Evolutionary conservation across 2,329 filamentous ascomycete species (phyloP).

Genomic region (Dichotomopilus funicola): DNA sequence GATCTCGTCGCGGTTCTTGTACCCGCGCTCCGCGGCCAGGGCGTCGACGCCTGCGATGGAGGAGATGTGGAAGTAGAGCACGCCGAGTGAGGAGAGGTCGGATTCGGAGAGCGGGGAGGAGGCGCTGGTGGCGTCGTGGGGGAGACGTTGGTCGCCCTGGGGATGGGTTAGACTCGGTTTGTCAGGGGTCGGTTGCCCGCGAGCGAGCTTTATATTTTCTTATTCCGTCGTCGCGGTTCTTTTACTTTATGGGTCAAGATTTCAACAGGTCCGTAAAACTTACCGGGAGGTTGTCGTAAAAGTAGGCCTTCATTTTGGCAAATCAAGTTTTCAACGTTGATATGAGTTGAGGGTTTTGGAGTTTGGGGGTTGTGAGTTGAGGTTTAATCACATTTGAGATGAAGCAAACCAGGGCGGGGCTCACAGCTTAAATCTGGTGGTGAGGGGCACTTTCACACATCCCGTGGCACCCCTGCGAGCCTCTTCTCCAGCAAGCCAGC

Average conservation of each 20-base stretch:
- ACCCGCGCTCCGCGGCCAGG: constrained; percentile 68
- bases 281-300: constrained; percentile 51
- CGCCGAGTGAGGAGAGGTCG: constrained; percentile 68
- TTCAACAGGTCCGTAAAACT: constrained; percentile 20
- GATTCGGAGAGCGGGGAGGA: constrained; percentile 52
- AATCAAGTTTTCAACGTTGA: neutral
- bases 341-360: neutral
- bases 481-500: too few relatives aligned
- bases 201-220: neutral
- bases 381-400: neutral
- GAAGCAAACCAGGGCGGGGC: constrained; percentile 9
- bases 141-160: constrained; percentile 86
- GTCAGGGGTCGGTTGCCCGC: neutral
- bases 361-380: neutral
- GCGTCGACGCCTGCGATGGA: constrained; percentile 61
- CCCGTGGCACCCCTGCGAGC: too few relatives aligned
- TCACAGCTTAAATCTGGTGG: constrained; percentile 12
- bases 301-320: constrained; percentile 50
- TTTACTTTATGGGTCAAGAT: neutral
- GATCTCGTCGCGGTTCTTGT: constrained; percentile 94
- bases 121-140: constrained; percentile 83
- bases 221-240: constrained; percentile 1
- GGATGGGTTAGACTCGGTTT: neutral
- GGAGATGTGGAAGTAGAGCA: constrained; percentile 67
- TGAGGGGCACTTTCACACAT: constrained; percentile 6